These are phyloP conservation scores for Friedmanniomyces simplex DNA, from an alignment of 495 filamentous ascomycete species.

Conservation along the genomic window DNA sequence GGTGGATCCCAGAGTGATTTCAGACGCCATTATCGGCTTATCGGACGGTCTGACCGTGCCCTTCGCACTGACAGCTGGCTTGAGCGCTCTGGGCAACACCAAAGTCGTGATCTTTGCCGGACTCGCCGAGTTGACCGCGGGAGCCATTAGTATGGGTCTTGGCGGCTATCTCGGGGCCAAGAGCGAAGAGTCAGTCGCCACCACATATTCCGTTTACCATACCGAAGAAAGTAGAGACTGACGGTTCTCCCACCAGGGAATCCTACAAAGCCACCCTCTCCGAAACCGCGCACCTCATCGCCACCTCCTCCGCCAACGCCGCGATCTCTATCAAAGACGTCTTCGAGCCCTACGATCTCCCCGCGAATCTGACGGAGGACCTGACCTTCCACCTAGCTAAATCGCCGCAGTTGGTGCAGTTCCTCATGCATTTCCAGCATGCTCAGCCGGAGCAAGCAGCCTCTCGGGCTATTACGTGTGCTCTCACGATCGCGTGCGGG, in stretches of 20 bases:
- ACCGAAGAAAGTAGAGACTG: too few relatives aligned
- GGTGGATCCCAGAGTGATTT: slow-evolving; percentile 8
- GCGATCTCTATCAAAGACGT: slow-evolving; percentile 8
- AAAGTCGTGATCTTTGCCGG: slow-evolving; percentile 2
- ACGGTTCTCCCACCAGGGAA: not conserved
- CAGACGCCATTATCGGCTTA: slow-evolving; percentile 33
- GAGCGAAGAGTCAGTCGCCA: slow-evolving; percentile 12
- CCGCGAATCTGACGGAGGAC: slow-evolving; percentile 1
- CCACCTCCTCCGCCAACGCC: slow-evolving; percentile 4
- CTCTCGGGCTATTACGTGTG: slow-evolving; percentile 22
- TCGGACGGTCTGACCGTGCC: slow-evolving; percentile 52
- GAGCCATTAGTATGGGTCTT: slow-evolving; percentile 49
- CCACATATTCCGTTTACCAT: too few relatives aligned
- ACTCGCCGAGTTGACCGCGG: slow-evolving; percentile 44
- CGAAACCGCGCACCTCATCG: not conserved
- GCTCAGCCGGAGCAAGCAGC: slow-evolving; percentile 2
- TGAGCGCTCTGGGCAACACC: slow-evolving; percentile 6
- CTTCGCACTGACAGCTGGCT: slow-evolving; percentile 47
- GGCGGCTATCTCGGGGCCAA: slow-evolving; percentile 45
- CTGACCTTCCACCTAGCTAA: slow-evolving; percentile 9
- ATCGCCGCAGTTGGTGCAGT: slow-evolving; percentile 7
- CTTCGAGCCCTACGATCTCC: slow-evolving; percentile 10
- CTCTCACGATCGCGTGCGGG: slow-evolving; percentile 50
- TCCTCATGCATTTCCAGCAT: slow-evolving; percentile 16
- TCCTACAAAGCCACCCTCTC: slow-evolving; percentile 9